Base-by-base conservation (phyloP, 1,284 basidiomycete genomes). In the Marasmius oreades region DNA sequence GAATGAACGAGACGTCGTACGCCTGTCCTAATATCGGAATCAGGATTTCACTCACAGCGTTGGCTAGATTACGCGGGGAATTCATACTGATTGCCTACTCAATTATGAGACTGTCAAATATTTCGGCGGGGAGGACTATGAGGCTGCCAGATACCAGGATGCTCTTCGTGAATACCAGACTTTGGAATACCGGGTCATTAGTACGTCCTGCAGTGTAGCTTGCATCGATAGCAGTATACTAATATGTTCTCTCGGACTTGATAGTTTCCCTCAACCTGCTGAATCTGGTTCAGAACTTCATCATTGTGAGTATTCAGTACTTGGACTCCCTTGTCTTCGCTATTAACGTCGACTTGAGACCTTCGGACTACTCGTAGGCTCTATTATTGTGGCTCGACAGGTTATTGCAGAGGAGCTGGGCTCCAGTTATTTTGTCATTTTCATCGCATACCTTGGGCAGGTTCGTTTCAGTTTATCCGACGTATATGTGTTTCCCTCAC, bases 41-140 rank as follows among this genome's bases (percentile, higher is more conserved):
- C 20, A 6, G 39, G 1, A 28, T 51, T 46, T 46, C 28, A 58
- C 55, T 43, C 18, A 52, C 26, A 22, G 56, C 58, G 3, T 55
- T 2, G 23, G 11, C 10, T 53, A 88, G 81, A 68, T 85, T 24
- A 89, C 85, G 12, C 82, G 89, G 47, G 87, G 85, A 14, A 91
- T 92, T 53, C 86, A 93, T 65, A 90, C 90, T 3, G 90, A 92
- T 66, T 86, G 84, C 63, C 72, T 91, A 45, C 78, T 93, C 64
- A 89, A 93, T 70, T 88, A 92, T 65, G 92, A 92, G 72, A 86
- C 89, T 11, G 88, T 93, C 61, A 92, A 92, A 68, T 92, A 91
- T 71, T 93, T 93, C 69, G 83, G 84, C 31, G 90, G 91, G 26
- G 92, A 95, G 69, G 77, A 82, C 33, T 88, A 92, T 66, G 93